Percentiles rank a stretch among this genome's conserved stretches.
phyloP scores from a whole-genome alignment of 1,284 basidiomycete genomes.

The Marasmius sp. region DNA sequence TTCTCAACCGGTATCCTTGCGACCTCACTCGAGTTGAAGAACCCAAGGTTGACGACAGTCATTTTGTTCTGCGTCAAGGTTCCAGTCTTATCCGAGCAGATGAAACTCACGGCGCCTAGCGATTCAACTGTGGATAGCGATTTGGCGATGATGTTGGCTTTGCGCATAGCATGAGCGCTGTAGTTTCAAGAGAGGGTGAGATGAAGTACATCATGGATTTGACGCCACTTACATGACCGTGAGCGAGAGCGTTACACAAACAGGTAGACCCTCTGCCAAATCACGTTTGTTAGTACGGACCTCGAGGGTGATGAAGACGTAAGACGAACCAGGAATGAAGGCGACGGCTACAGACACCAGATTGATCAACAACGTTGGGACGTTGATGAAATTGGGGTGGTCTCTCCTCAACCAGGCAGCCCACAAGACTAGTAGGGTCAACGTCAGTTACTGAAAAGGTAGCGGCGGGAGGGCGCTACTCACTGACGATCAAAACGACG shows the following conservation, averaged over 20 bases:
- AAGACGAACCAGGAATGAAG: slow-evolving; percentile 45
- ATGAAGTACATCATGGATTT: background rate
- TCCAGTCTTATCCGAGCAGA: slow-evolving; percentile 48
- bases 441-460: slow-evolving; percentile 9
- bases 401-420: slow-evolving; percentile 45
- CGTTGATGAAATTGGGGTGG: slow-evolving; percentile 57
- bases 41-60: slow-evolving; percentile 42
- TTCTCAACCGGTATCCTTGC: slow-evolving; percentile 17
- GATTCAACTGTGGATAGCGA: slow-evolving; percentile 45
- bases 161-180: slow-evolving; percentile 50
- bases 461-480: slow-evolving; percentile 13
- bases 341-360: slow-evolving; percentile 61
- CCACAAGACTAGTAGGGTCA: slow-evolving; percentile 41
- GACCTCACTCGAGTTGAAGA: slow-evolving; percentile 27
- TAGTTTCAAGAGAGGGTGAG: background rate
- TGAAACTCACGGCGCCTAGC: slow-evolving; percentile 43
- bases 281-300: background rate
- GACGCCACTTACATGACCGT: slow-evolving; percentile 28
- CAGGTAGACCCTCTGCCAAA: slow-evolving; percentile 43
- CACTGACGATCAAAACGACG: slow-evolving; percentile 51
- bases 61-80: slow-evolving; percentile 54
- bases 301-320: background rate
- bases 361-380: slow-evolving; percentile 54
- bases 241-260: slow-evolving; percentile 46
- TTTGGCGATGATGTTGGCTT: slow-evolving; percentile 63